These are phyloP conservation scores for Gaeumannomyces sp. DNA, from an alignment of 2,329 filamentous ascomycete genomes.

Conservation along the genomic window DNA sequence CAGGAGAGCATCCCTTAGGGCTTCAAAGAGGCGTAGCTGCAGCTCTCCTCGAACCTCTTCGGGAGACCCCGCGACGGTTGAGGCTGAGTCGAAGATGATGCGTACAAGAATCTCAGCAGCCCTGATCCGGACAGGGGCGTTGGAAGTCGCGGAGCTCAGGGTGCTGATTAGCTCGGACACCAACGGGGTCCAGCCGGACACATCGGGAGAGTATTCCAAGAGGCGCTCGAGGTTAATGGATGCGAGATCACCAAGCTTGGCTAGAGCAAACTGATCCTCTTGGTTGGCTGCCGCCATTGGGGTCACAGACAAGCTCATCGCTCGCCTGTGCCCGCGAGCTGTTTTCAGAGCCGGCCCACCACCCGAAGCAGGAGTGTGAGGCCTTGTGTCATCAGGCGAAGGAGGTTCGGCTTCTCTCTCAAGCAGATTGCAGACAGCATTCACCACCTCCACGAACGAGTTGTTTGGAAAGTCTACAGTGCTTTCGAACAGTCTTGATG, in stretches of 20 bases:
- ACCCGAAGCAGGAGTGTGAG: constrained; percentile 29
- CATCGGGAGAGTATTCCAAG: constrained; percentile 56
- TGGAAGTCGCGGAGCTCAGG: constrained; percentile 40
- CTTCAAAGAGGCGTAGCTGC: constrained; percentile 65
- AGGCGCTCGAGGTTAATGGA: constrained; percentile 71
- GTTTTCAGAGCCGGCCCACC: constrained; percentile 26
- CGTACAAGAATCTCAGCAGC: constrained; percentile 60
- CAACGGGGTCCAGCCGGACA: constrained; percentile 72
- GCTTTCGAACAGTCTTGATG: constrained; percentile 81
- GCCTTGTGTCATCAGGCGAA: constrained; percentile 26
- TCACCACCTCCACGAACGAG: constrained; percentile 71
- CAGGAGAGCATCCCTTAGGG: constrained; percentile 55
- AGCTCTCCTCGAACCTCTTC: constrained; percentile 50
- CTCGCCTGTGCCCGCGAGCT: constrained; percentile 29
- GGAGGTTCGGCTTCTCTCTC: constrained; percentile 28
- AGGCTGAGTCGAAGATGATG: constrained; percentile 51
- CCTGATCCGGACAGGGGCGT: constrained; percentile 47
- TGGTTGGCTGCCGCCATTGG: constrained; percentile 46
- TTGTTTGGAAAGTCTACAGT: constrained; percentile 84
- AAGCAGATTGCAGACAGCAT: constrained; percentile 68
- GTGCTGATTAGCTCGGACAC: constrained; percentile 46
- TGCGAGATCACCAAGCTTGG: constrained; percentile 67
- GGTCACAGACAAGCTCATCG: constrained; percentile 42
- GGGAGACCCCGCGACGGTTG: constrained; percentile 46
- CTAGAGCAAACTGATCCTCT: constrained; percentile 61